Conservation (phyloP, 1,139 yeast species). For the Scheffersomyces illinoinensis region DNA sequence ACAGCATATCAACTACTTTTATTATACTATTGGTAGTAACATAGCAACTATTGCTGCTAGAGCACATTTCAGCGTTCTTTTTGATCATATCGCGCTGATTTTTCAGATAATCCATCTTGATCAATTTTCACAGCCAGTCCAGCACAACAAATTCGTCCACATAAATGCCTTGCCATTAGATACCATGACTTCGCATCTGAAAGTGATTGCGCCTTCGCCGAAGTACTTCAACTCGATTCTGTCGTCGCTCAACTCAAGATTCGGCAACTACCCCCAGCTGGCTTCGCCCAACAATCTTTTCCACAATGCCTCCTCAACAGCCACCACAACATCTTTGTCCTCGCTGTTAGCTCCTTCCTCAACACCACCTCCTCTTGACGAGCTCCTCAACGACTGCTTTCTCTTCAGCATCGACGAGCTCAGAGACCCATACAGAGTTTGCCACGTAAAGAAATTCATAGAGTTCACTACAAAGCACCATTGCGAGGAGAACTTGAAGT, state of each 20-base stretch:
- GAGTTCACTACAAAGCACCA: slow-evolving; percentile 24
- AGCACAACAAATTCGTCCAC: neutral
- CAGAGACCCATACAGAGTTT: slow-evolving; percentile 8
- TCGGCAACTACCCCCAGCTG: neutral
- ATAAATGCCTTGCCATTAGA: neutral
- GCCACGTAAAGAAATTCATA: slow-evolving; percentile 14
- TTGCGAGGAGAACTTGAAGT: slow-evolving; percentile 48
- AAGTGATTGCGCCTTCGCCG: neutral
- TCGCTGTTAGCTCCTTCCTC: neutral
- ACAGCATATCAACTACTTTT: too few species aligned
- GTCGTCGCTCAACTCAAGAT: neutral
- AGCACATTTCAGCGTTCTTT: too few species aligned
- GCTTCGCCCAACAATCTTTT: neutral
- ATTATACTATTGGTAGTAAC: too few species aligned
- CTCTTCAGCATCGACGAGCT: slow-evolving; percentile 16
- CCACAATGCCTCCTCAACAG: neutral
- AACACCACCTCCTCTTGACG: slow-evolving; percentile 15
- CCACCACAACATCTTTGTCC: neutral
- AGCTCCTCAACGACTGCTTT: slow-evolving; percentile 23
- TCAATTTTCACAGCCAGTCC: too few species aligned
- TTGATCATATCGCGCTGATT: too few species aligned
- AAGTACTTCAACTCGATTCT: neutral
- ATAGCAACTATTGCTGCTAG: too few species aligned
- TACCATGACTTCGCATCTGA: slow-evolving; percentile 1
- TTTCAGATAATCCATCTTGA: too few species aligned